phyloP scores from a whole-genome alignment of 345 rosid genomes.

The Syzygium aqueum region DNA sequence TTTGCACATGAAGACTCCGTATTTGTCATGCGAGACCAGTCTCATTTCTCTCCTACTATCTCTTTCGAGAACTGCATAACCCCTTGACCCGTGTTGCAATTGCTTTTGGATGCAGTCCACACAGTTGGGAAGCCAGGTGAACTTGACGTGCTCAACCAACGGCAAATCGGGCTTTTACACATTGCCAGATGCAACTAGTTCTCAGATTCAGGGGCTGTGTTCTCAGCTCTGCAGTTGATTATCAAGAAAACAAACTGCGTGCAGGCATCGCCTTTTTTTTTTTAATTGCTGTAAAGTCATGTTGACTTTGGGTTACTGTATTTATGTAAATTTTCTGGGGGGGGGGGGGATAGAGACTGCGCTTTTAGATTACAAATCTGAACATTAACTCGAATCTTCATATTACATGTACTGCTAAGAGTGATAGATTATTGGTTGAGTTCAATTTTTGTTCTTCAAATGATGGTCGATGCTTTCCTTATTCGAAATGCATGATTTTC shows the following conservation, averaged over 20 bases:
- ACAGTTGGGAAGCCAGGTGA: constrained; percentile 55
- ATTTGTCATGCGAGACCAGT: background rate
- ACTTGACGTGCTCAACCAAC: constrained; percentile 59
- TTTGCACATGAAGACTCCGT: background rate
- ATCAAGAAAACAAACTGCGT: background rate
- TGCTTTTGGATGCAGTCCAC: constrained; percentile 34
- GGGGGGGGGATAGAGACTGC: background rate
- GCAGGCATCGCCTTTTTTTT: background rate
- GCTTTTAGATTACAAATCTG: background rate
- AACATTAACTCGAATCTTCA: background rate
- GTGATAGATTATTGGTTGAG: background rate
- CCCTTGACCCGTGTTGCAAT: background rate
- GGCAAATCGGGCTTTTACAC: constrained; percentile 42
- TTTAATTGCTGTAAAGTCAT: background rate
- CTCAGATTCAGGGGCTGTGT: constrained; percentile 51
- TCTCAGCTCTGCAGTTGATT: constrained; percentile 40
- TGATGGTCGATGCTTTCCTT: background rate
- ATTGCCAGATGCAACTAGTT: constrained; percentile 23
- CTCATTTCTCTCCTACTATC: background rate
- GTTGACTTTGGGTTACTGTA: background rate
- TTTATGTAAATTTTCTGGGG: background rate
- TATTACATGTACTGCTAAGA: background rate
- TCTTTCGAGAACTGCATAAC: background rate
- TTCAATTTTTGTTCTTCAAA: background rate
- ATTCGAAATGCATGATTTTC: background rate